Evolutionary conservation across 495 filamentous ascomycete genomes (phyloP), one percentile per base, ranked within the genome.

Genomic region (Xylaria bambusicola): DNA sequence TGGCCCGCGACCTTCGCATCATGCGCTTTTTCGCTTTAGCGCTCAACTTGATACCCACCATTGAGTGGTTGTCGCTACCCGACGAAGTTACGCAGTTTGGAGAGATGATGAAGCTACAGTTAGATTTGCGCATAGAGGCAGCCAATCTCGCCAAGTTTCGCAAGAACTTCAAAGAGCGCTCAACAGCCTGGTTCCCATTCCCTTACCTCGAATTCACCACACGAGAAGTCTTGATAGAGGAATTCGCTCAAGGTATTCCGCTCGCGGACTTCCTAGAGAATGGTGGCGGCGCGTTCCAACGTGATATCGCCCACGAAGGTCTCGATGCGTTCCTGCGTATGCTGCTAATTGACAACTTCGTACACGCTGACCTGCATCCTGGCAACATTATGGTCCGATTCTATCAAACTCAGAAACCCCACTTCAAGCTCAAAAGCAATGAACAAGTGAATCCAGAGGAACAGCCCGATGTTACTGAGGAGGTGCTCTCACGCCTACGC

Each of bases 381-480:
- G 95, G 95, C 7, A 99, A 99, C 70, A 98, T 99, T 76, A 98
- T 99, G 93, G 95, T 99, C 46, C 91, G 95, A 58, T 99, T 99
- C 75, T 97, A 98, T 75, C 84, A 94, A 66, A 87, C 92, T 0
- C 85, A 85, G 31, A 80, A 86, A 55, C 82, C 95, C 4, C 78
- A 83, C 59, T 75, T 92, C 9, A 78, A 82, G 36, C 76, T 81
- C 24, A 71, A 64, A 35, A 68, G 80, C 51, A 54, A 67, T 12
- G 62, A 68, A 10, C 21, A 45, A 15, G 47, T 61, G 0, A 65
- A 65, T 40, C 76, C 80, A 0, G 74, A 82, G n/a, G 75, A 77
- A 3, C 82, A 87, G 51, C 77, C 81, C 18, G 93, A 98, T 70
- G 90, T 94, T 27, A 97, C 92, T 0, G 92, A 97, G 67, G 77